Evolutionary conservation across 208 protist species (phyloP), one percentile per base, ranked within the genome.

Genomic region (Crithidia bombi): DNA sequence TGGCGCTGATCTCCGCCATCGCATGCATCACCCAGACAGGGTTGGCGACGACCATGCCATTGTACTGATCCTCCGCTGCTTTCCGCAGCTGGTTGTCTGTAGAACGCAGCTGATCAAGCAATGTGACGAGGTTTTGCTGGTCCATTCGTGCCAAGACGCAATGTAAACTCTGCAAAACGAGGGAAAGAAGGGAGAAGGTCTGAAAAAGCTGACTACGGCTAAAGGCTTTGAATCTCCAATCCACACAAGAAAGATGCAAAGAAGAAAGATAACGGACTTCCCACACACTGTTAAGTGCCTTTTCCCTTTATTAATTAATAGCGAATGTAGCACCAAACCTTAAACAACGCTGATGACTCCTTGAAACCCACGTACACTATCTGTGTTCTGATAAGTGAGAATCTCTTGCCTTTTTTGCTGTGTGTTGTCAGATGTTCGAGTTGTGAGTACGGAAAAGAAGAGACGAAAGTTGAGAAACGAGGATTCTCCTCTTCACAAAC

Each of bases 51-150:
- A 82, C 26, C 46, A 90, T 23, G n/a, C 19, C 36, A 15, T 89
- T 82, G 71, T 94, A 96, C 65, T 86, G 65, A 23, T 83, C 85
- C 69, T 96, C 91, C 5, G 88, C 88, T 9, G 78, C 70, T 59
- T 88, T 90, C 61, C 91, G 91, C 38, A 66, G 46, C 38, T 73
- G 69, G 64, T 96, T 96, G 56, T 96, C 80, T 6, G 79, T 23
- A 15, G 83, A 90, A 38, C 79, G 78, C 59, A 93, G 64, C 3
- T 68, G 73, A 36, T 47, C 62, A 19, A 95, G 65, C 23, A 94
- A 70, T 23, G 72, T 43, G 19, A 71, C 39, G 70, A 94, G 65
- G 35, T 87, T 76, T 28, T 43, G 55, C 32, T 84, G 59, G 38
- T 89, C 79, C 85, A 90, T 89, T 59, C 33, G 70, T 35, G 21